Base-by-base conservation (phyloP, 805 yeast genomes). In the Yamadazyma paraphyllophila region DNA sequence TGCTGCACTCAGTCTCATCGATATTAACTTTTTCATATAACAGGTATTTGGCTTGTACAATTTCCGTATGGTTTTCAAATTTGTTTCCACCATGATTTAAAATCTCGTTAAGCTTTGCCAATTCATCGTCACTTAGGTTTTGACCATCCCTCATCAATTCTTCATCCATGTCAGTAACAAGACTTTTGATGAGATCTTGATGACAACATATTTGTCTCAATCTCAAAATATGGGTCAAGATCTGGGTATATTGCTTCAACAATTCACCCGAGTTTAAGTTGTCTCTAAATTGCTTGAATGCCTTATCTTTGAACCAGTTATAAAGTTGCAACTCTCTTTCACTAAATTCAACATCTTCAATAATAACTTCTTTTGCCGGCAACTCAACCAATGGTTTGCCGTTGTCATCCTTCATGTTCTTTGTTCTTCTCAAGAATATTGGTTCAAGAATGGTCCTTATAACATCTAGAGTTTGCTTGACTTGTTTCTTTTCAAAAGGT, bases 131-230 rank as follows among this genome's bases (percentile, higher is more conserved):
- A 25, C 31, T 36, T 29, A 37, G 6, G 9, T 36, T 41, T 9
- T 34, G 36, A 11, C 13, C 39, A 11, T 14, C 15, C 12, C 39
- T 42, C 10, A 63, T 45, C 46, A 48, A 43, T 12, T 48, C 50
- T 38, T 73, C 58, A 40, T 74, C 83, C 49, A 80, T 84, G 58
- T 78, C 75, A 39, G 80, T 84, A 34, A 62, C 62, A 1, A 71
- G 66, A 8, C 77, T 66, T 2, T 76, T 74, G 1, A 90, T 76
- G 46, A 91, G 67, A 44, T 80, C 80, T 13, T 85, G 75, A 60
- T 92, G 97, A 58, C 96, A 89, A 60, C 97, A 92, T 0, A 85
- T 78, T 61, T 92, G 98, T 48, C 98, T 74, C 32, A 92, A 71
- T 45, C 98, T 72, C 51, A 92, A 63, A 43, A 92, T 84, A 59